Evolutionary conservation across 768 basidiomycete genomes (phyloP), one percentile per base, ranked within the genome.

Genomic region (Gloeopeniophorella convolvens): DNA sequence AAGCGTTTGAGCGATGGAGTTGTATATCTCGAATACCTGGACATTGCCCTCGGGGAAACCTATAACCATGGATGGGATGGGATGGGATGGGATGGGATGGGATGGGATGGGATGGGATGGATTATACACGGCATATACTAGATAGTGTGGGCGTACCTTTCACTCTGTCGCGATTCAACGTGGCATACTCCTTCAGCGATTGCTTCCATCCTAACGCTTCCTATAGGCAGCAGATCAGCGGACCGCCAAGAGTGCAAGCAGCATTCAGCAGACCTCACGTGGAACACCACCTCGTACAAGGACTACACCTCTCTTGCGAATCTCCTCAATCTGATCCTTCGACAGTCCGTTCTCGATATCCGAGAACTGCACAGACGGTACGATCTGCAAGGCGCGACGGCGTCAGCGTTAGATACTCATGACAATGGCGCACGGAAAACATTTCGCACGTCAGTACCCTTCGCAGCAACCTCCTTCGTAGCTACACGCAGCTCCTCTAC

Each of bases 11-110:
- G 76, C 59, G 35, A 68, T 70, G 4, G 80, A 76, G 65, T 86
- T 83, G 70, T 89, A 89, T 12, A 89, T 61, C 59, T 89, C 86
- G 60, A 74, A 89, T 6, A 78, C 83, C 64, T 88, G 83, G 42
- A 83, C 78, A 54, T 86, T 73, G 31, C 79, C 72, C 3, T 71
- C 66, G 0, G 87, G 87, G 56, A 79, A 84, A 5, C 86, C 85
- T 85, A 59, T 8, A n/a, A 24, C 43, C n/a, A n/a, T n/a, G n/a
- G n/a, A n/a, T n/a, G n/a, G n/a, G n/a, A n/a, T n/a, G n/a, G n/a
- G n/a, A n/a, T n/a, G n/a, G n/a, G n/a, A n/a, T n/a, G n/a, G n/a
- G n/a, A n/a, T n/a, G n/a, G n/a, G n/a, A n/a, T n/a, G n/a, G n/a
- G n/a, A n/a, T n/a, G n/a, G n/a, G n/a, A n/a, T n/a, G n/a, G n/a